Evolutionary conservation across 2,329 filamentous ascomycete species (phyloP).

Genomic region (Fusarium irregulare): DNA sequence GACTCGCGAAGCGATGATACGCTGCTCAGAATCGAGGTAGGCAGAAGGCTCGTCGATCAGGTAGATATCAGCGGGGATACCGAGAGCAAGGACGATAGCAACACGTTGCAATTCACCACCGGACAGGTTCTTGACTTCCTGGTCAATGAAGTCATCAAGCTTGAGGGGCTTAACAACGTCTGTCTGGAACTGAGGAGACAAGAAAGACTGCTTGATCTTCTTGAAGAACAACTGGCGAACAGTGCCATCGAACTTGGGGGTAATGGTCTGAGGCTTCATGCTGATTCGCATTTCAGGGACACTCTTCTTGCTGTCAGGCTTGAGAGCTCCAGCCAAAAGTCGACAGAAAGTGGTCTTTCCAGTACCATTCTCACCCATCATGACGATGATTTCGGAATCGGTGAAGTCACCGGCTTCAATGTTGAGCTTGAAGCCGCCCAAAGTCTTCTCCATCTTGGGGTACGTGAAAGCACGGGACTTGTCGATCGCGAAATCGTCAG

Average conservation of each 20-base stretch:
- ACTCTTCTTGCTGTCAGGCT: conserved; percentile 82
- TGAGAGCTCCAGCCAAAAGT: conserved; percentile 90
- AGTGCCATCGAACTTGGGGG: conserved; percentile 96
- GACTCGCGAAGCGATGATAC: conserved; percentile 95
- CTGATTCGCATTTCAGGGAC: conserved; percentile 96
- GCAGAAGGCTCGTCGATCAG: conserved; percentile 97
- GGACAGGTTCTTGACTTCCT: conserved; percentile 98
- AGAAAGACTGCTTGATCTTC: conserved; percentile 97
- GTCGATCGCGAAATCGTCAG: conserved; percentile 88
- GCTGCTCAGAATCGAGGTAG: conserved; percentile 98
- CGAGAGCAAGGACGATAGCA: conserved; percentile 95
- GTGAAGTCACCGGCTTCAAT: conserved; percentile 90
- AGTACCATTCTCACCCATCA: conserved; percentile 99
- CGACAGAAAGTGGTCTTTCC: conserved; percentile 99
- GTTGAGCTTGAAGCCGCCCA: conserved; percentile 86
- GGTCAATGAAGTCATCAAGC: conserved; percentile 98
- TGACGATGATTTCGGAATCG: conserved; percentile 97
- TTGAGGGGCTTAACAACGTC: conserved; percentile 99
- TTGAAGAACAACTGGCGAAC: conserved; percentile 99
- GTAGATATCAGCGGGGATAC: conserved; percentile 96
- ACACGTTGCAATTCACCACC: conserved; percentile 99
- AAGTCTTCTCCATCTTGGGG: conserved; percentile 90
- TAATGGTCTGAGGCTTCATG: conserved; percentile 99
- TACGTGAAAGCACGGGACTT: conserved; percentile 88
- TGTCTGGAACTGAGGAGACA: conserved; percentile 98